Conservation (phyloP, 2,329 filamentous ascomycete genomes). For the Pseudocercospora macadamiae region DNA sequence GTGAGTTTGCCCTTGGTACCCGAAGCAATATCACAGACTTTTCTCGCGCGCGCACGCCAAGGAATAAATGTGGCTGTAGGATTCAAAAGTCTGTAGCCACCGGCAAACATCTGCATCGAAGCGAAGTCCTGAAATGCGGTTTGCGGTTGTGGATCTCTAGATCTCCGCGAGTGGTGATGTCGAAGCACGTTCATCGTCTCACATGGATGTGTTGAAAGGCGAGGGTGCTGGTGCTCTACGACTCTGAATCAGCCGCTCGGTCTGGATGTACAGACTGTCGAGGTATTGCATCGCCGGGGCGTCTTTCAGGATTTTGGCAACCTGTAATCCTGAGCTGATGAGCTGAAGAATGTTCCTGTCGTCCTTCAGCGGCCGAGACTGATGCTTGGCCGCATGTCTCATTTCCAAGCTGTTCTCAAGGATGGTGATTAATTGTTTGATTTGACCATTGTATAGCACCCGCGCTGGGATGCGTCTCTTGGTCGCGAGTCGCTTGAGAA, state of each 20-base stretch:
- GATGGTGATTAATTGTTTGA: constrained; percentile 87
- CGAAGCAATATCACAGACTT: not conserved
- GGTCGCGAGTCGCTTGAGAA: constrained; percentile 81
- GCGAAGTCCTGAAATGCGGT: not conserved
- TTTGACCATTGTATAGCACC: constrained; percentile 82
- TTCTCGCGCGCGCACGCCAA: not conserved
- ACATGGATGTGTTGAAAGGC: constrained; percentile 26
- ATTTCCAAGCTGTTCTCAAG: constrained; percentile 87
- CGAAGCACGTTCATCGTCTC: too few relatives aligned
- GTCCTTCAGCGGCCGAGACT: constrained; percentile 81
- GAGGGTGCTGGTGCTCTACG: constrained; percentile 29
- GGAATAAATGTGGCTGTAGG: not conserved
- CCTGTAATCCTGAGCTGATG: constrained; percentile 83
- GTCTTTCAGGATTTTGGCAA: constrained; percentile 85
- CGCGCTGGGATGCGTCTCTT: constrained; percentile 83
- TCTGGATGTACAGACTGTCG: constrained; percentile 79
- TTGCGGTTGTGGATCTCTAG: too few relatives aligned
- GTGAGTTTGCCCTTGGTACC: constrained; percentile 1
- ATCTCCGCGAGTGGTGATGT: too few relatives aligned
- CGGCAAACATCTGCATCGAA: not conserved
- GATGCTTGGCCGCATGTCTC: constrained; percentile 82
- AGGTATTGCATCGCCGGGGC: constrained; percentile 80
- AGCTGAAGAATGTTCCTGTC: constrained; percentile 86
- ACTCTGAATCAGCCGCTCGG: constrained; percentile 73
- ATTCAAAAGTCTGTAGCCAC: not conserved